Base-by-base conservation (phyloP, 2,329 filamentous ascomycete species). In the Ophiocordyceps camponoti-saundersi region DNA sequence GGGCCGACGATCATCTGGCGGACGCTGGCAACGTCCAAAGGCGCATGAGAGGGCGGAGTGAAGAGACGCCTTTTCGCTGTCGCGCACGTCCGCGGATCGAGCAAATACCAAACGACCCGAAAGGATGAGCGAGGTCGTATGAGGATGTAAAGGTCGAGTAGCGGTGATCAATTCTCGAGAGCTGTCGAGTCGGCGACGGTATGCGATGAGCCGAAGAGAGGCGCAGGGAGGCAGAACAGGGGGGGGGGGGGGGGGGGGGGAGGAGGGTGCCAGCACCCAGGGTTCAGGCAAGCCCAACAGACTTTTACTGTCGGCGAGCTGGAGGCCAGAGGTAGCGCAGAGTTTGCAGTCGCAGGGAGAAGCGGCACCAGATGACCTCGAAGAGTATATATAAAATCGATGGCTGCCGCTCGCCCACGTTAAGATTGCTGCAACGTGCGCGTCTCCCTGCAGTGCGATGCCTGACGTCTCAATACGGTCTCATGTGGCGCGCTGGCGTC, bases 1-100 rank as follows among this genome's bases (percentile, higher is more conserved):
- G 54, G 61, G 58, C 56, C 58, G 58, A 60, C 58, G 61, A 64
- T 69, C 69, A 74, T 73, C 66, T 67, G 70, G 63, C 60, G 58
- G 49, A 52, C 46, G 47, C 49, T 21, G 18, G n/a, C 10, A 12
- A 40, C 36, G 36, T 20, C n/a, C 36, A 20, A 40, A 10, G 26
- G 36, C 16, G 36, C 36, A 40, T 40, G 36, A 20, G 36, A 11
- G 6, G 36, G 36, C n/a, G 36, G 36, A 16, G 36, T 7, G 7
- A 10, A 7, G 16, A 16, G 16, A n/a, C 16, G 36, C 36, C 36
- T 12, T 6, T 40, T n/a, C n/a, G 6, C 30, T 32, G 26, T n/a
- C 18, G 26, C 2, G 34, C 13, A 11, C 18, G 16, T 42, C 21
- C 30, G 40, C 6, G 36, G 13, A 18, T 11, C 36, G 36, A 40